Evolutionary conservation across 1,284 basidiomycete species (phyloP), one percentile per base, ranked within the genome.

Genomic region (Erythrobasidium hasegawianum): DNA sequence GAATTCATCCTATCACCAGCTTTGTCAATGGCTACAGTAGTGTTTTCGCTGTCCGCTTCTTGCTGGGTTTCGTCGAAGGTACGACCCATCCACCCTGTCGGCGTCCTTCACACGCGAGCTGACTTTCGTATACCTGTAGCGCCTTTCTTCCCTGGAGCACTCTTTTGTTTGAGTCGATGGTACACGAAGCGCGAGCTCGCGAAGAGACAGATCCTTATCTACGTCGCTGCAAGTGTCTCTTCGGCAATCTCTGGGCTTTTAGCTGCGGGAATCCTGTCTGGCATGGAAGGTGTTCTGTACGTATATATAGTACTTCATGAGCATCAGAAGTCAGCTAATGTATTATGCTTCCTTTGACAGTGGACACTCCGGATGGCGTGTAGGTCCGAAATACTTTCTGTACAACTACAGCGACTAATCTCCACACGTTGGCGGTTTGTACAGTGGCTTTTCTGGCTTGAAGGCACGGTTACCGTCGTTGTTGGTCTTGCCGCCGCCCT

Each of bases 371-470:
- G 33, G 33, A 33, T 33, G 33, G 33, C 33, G 33, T 11, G 33
- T 33, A 33, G 11, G 33, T 11, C 4, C 11, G 33, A 33, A 5
- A 11, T 5, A 4, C 11, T 33, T 33, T n/a, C n/a, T n/a, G n/a
- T n/a, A n/a, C n/a, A n/a, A n/a, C n/a, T n/a, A n/a, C n/a, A n/a
- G n/a, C n/a, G n/a, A n/a, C n/a, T n/a, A n/a, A n/a, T n/a, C n/a
- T n/a, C n/a, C n/a, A n/a, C n/a, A n/a, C n/a, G n/a, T n/a, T n/a
- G n/a, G n/a, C n/a, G n/a, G n/a, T n/a, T n/a, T n/a, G n/a, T n/a
- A n/a, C n/a, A 68, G 47, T 68, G 60, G 38, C 52, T 69, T 2
- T 71, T 71, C 69, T 52, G 70, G 45, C 20, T 71, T 40, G 68
- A 70, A 50, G 70, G 70, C 18, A 39, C 26, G n/a, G 45, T 70